Evolutionary conservation across 305 asterid species (phyloP).

Genomic region (Fraxinus ornus): DNA sequence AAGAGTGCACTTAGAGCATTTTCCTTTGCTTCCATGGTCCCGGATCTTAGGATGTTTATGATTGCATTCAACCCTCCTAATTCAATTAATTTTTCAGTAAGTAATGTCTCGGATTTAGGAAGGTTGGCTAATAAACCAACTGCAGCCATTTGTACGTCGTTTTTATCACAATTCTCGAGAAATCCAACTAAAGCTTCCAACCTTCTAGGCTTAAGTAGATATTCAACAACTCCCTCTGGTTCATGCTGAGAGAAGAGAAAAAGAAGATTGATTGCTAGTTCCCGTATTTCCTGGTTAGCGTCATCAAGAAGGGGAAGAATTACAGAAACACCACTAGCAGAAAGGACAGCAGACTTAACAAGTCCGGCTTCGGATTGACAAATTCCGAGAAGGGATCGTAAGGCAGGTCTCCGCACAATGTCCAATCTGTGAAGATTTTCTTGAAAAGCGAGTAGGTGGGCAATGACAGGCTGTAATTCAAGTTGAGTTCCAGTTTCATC

Average conservation of each 20-base stretch:
- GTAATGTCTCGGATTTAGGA: constrained; percentile 52
- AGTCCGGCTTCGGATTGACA: constrained; percentile 56
- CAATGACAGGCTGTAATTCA: constrained; percentile 39
- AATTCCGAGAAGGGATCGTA: constrained; percentile 50
- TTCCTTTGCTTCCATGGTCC: constrained; percentile 55
- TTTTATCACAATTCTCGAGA: constrained; percentile 50
- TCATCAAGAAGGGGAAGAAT: constrained; percentile 61
- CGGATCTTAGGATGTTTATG: constrained; percentile 39
- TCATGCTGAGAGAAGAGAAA: constrained; percentile 67
- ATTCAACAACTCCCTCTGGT: constrained; percentile 62
- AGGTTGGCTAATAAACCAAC: constrained; percentile 66
- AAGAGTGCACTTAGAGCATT: constrained; percentile 64
- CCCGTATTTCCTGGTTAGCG: constrained; percentile 53
- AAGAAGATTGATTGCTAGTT: constrained; percentile 51
- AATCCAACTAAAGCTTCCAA: constrained; percentile 57
- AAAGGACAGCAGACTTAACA: constrained; percentile 58
- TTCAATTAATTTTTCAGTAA: constrained; percentile 49
- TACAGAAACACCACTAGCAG: constrained; percentile 50
- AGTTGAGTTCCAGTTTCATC: constrained; percentile 42
- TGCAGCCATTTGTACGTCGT: constrained; percentile 61
- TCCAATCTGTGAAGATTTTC: constrained; percentile 44
- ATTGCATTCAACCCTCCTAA: constrained; percentile 60
- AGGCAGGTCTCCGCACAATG: constrained; percentile 44
- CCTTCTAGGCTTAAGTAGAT: constrained; percentile 59
- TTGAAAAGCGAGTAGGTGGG: constrained; percentile 45